Evolutionary conservation across 2,329 filamentous ascomycete genomes (phyloP).

Genomic region (Scorias spongiosa): DNA sequence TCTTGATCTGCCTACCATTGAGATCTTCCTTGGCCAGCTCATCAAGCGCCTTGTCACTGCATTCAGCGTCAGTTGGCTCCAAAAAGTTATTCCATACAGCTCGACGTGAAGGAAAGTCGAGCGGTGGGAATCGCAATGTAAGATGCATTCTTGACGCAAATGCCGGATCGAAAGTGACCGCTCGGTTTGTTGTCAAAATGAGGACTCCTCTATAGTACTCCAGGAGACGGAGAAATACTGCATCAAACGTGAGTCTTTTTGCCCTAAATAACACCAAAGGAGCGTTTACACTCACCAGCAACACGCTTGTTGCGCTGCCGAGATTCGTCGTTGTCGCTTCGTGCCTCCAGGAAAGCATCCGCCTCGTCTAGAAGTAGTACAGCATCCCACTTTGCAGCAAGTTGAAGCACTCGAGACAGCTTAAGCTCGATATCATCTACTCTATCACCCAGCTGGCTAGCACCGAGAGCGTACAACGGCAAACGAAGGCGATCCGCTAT

Average conservation of each 20-base stretch:
- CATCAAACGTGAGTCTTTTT: constrained; percentile 46
- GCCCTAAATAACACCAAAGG: constrained; percentile 37
- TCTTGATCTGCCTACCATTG: constrained; percentile 19
- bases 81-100: constrained; percentile 15
- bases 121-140: constrained; percentile 14
- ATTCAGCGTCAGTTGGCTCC: constrained; percentile 1
- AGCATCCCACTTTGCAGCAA: constrained; percentile 76
- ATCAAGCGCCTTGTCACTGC: constrained; percentile 9
- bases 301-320: constrained; percentile 73
- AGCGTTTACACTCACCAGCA: constrained; percentile 23
- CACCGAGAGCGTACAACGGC: constrained; percentile 27
- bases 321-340: constrained; percentile 17
- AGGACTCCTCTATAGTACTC: constrained; percentile 25
- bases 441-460: constrained; percentile 23
- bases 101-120: constrained; percentile 9
- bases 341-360: constrained; percentile 68
- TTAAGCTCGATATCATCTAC: constrained; percentile 29
- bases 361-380: constrained; percentile 75
- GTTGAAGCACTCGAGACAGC: constrained; percentile 49
- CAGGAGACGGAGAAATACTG: constrained; percentile 24
- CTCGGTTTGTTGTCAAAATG: constrained; percentile 24
- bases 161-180: constrained; percentile 21
- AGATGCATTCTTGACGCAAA: constrained; percentile 24
- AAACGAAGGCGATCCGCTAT: constrained; percentile 22
- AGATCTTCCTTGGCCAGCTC: constrained; percentile 11